A percentile compares a stretch with the other conserved stretches of the same genome.
These are phyloP conservation scores for Lecanoromycetidae sp. DNA, from an alignment of 2,329 filamentous ascomycete genomes.

Conservation along the genomic window DNA sequence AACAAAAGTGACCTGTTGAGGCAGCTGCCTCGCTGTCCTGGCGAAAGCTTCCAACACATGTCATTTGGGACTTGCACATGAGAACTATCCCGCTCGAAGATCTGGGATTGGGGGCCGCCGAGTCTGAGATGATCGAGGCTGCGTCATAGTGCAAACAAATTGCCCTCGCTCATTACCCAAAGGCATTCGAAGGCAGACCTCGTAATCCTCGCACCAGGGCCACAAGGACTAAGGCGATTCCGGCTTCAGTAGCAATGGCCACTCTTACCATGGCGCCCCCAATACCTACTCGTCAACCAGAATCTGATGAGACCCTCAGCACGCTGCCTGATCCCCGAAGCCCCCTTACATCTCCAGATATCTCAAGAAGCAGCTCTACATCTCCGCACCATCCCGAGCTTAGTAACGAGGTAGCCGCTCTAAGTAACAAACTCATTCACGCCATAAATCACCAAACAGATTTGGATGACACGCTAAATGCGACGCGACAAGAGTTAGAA, in stretches of 20 bases:
- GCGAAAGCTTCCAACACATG: too few relatives aligned
- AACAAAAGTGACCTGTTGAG: too few relatives aligned
- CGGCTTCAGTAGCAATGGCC: constrained; percentile 19
- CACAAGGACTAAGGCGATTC: background rate
- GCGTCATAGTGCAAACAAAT: too few relatives aligned
- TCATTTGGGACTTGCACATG: too few relatives aligned
- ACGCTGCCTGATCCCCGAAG: constrained; percentile 32
- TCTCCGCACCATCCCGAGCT: constrained; percentile 43
- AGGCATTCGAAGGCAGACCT: too few relatives aligned
- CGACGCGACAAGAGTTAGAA: constrained; percentile 73
- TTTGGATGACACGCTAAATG: constrained; percentile 76
- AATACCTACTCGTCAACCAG: constrained; percentile 19
- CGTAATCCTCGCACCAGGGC: too few relatives aligned
- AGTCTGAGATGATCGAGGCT: too few relatives aligned
- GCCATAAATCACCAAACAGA: constrained; percentile 94
- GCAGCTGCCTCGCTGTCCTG: too few relatives aligned
- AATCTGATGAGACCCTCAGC: constrained; percentile 24
- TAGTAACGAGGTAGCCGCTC: constrained; percentile 66
- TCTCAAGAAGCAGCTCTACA: constrained; percentile 16
- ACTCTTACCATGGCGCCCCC: constrained; percentile 21
- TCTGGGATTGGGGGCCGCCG: too few relatives aligned
- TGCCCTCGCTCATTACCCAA: too few relatives aligned
- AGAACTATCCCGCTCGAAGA: too few relatives aligned
- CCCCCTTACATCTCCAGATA: constrained; percentile 19
- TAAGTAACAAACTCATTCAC: constrained; percentile 92